Base-by-base conservation (phyloP, 257 asterid species). In the Verbena officinalis region DNA sequence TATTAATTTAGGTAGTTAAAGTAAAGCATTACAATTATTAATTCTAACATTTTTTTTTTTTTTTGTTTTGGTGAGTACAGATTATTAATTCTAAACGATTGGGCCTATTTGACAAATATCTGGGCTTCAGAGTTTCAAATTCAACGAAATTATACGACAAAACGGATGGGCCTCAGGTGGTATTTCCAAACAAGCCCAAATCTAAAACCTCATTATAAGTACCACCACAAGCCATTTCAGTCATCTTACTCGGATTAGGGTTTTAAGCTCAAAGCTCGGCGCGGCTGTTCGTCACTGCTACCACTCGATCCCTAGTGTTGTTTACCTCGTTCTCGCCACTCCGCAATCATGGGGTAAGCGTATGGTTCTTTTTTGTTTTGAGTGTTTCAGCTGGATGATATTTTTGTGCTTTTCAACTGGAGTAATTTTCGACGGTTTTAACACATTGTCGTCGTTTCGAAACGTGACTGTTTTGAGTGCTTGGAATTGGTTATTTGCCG, bases 271-370 rank as follows among this genome's bases (percentile, higher is more conserved):
- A 4, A 16, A 15, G 24, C n/a, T 4, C 43, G 5, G 69, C 73
- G n/a, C 73, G 19, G 69, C 72, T 19, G 55, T 20, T 23, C 9
- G 48, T 50, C 51, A 8, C 24, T 13, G 9, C 53, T 20, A 10
- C 46, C 34, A 9, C 44, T 30, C 34, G 40, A 42, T 10, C 38
- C 59, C 49, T 27, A 27, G 20, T 20, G 44, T 54, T 48, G 50
- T 19, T 30, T 13, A 12, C 20, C 0, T 19, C 17, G 33, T 4
- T 59, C 42, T 64, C 43, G 45, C 72, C 5, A 23, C 34, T 67
- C 73, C 63, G 75, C 78, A 36, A 38, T 48, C 82, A 77, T 77
- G 82, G 82, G 82, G 82, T 77, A 64, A 1, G 67, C 5, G 2
- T 9, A 7, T 17, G 2, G 33, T 4, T 24, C 56, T 48, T 7